A percentile compares a stretch with the other conserved stretches of the same genome.
Conservation (phyloP, 441 rosid genomes). For the Omphalea diandra region DNA sequence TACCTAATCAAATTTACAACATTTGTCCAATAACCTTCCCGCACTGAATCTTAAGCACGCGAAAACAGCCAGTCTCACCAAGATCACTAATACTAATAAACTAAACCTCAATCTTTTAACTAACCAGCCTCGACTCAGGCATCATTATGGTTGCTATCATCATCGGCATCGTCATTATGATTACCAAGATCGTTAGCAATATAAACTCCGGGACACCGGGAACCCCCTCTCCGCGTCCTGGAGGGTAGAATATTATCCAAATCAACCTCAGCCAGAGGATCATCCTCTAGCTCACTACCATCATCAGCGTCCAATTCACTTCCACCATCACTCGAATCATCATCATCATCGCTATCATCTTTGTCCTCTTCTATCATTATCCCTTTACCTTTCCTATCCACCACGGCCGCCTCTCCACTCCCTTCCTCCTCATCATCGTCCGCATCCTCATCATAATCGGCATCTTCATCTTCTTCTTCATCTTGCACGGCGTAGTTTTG, state of each 20-base stretch:
- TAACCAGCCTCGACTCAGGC: conserved; percentile 33
- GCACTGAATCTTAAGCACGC: background rate
- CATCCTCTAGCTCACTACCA: conserved; percentile 76
- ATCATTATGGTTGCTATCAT: conserved; percentile 37
- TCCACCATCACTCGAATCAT: conserved; percentile 38
- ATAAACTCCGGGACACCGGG: conserved; percentile 51
- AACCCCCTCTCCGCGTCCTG: conserved; percentile 67
- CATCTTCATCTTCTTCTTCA: conserved; percentile 35
- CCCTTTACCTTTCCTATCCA: conserved; percentile 76
- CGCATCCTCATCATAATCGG: conserved; percentile 24
- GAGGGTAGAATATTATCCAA: conserved; percentile 82
- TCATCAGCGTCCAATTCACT: conserved; percentile 53
- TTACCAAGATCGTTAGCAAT: conserved; percentile 35
- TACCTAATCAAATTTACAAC: conserved; percentile 10
- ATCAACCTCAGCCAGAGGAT: conserved; percentile 95
- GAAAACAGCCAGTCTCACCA: conserved; percentile 1
- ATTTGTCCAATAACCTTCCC: background rate
- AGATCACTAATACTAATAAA: conserved; percentile 1
- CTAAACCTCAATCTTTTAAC: conserved; percentile 14
- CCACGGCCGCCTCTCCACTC: conserved; percentile 33
- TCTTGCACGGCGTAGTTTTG: conserved; percentile 19
- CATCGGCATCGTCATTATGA: conserved; percentile 16
- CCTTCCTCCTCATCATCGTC: conserved; percentile 33
- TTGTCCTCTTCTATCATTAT: conserved; percentile 51
- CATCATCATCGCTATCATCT: conserved; percentile 42